Percentiles rank a stretch among this genome's conserved stretches.
phyloP scores from a whole-genome alignment of 768 basidiomycete species.

The Asterophora parasitica region DNA sequence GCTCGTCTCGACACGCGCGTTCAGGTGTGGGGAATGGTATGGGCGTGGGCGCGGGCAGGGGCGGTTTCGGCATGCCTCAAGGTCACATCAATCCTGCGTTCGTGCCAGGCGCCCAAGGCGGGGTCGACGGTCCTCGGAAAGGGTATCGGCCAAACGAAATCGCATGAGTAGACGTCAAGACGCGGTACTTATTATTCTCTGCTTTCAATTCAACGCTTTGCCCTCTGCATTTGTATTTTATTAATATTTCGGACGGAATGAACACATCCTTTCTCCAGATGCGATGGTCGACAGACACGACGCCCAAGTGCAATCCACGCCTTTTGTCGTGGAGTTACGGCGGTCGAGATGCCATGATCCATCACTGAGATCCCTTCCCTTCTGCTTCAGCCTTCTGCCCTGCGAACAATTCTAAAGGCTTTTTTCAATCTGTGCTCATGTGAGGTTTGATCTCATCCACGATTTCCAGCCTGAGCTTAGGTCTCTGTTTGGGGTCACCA shows the following conservation, averaged over 20 bases:
- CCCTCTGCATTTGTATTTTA: conserved; percentile 1
- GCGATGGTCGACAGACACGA: no score
- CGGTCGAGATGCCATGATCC: no score
- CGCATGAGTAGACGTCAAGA: conserved; percentile 19
- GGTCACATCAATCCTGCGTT: conserved; percentile 79
- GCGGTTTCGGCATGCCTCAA: conserved; percentile 27
- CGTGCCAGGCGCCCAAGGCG: conserved; percentile 43
- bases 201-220: background rate
- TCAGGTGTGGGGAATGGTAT: conserved; percentile 45
- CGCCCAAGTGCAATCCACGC: no score
- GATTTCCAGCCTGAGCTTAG: background rate
- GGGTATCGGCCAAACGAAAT: conserved; percentile 44
- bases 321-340: no score
- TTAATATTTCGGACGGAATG: conserved; percentile 1
- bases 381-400: no score
- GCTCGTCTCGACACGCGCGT: conserved; percentile 15
- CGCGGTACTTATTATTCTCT: background rate
- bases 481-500: background rate
- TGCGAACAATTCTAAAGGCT: no score
- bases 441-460: background rate
- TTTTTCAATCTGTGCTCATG: background rate
- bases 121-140: conserved; percentile 20
- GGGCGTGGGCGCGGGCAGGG: conserved; percentile 28
- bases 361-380: no score
- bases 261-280: background rate